Evolutionary conservation across 179 eudicot genomes (phyloP), one percentile per base, ranked within the genome.

Genomic region (Beta lomatogona): DNA sequence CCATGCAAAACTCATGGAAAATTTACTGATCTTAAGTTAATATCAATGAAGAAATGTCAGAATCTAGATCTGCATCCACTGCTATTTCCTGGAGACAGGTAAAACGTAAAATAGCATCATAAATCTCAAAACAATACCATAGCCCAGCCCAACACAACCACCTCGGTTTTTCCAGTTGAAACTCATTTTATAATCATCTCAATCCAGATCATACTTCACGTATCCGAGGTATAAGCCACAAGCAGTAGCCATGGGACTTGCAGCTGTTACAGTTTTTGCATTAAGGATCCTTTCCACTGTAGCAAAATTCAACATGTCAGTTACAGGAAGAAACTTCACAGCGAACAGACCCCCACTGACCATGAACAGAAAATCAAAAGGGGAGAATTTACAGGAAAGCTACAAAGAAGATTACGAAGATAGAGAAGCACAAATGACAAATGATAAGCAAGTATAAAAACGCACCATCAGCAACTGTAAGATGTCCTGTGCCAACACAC

Each of bases 231-330:
- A 95, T 81, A 95, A 89, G 78, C 99, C 99, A 77, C 90, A 89
- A 11, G 99, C 92, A 68, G 99, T 97, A 12, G 99, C 99, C 99
- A 95, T 94, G 13, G 99, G 98, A 83, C 91, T 84, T 25, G 93
- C 93, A 75, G 97, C 96, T 31, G 89, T 84, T 3, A 95, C 93
- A 15, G 81, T 85, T 89, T 88, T 92, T 73, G 94, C 99, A 18
- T 91, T 79, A 68, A 95, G 91, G 82, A 95, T 92, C 79, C 90
- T 89, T 78, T 91, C 86, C 80, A 91, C 99, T 95, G 94, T 70
- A 83, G 81, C 44, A 10, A 66, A 28, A 77, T 46, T 65, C 36
- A 59, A 36, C 13, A 3, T n/a, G 61, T 80, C 45, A 71, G 67
- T 58, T 19, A 50, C 50, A 3, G 25, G 9, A 44, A 15, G 21